Conservation (phyloP, 305 asterid species). For the Fraxinus xanthoxyloides region DNA sequence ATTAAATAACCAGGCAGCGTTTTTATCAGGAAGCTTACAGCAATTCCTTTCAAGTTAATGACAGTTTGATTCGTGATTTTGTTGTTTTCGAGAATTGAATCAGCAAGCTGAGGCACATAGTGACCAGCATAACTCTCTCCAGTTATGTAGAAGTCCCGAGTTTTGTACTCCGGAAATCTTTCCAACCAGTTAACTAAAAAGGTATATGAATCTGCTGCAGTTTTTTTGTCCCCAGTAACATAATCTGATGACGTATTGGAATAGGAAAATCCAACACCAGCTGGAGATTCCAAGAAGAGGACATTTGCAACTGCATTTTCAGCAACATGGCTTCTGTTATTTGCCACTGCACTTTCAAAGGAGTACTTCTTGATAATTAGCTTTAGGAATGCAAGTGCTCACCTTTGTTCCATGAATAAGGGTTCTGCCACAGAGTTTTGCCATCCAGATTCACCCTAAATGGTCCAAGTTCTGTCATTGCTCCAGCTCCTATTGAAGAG, state of each 20-base stretch:
- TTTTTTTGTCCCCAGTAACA: slow-evolving; percentile 31
- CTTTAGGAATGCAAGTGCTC: neutral
- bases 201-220: slow-evolving; percentile 44
- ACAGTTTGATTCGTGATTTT: slow-evolving; percentile 18
- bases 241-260: slow-evolving; percentile 39
- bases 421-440: slow-evolving; percentile 25
- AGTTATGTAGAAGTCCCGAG: slow-evolving; percentile 34
- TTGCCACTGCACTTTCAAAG: neutral
- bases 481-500: slow-evolving; percentile 43
- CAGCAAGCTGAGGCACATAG: slow-evolving; percentile 51
- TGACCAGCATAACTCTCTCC: slow-evolving; percentile 55
- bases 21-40: slow-evolving; percentile 22
- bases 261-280: slow-evolving; percentile 52
- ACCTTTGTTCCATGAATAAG: slow-evolving; percentile 37
- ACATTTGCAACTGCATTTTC: slow-evolving; percentile 42
- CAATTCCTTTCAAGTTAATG: slow-evolving; percentile 44
- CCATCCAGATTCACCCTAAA: slow-evolving; percentile 33
- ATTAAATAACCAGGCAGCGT: neutral
- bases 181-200: slow-evolving; percentile 45
- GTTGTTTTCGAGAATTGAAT: slow-evolving; percentile 34
- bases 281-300: slow-evolving; percentile 54
- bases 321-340: neutral
- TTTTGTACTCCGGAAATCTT: slow-evolving; percentile 46
- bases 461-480: slow-evolving; percentile 38
- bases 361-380: neutral